Percentiles rank a stretch among this genome's conserved stretches.
phyloP scores from a whole-genome alignment of 495 filamentous ascomycete species.

The Penicillium turbatum region DNA sequence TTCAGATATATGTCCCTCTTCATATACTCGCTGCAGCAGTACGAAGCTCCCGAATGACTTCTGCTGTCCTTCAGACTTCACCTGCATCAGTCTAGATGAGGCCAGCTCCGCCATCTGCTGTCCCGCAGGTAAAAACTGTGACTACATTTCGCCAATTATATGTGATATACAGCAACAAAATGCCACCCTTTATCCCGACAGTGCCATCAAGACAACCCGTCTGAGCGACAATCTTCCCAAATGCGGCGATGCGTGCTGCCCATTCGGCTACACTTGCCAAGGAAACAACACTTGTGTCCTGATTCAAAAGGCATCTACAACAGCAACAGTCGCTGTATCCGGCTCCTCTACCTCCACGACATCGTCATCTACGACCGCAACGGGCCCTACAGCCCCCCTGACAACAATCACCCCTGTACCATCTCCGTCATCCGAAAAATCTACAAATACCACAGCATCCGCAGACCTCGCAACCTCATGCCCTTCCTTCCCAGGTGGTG shows the following conservation, averaged over 20 bases:
- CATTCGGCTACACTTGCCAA: conserved; percentile 71
- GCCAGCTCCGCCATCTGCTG: conserved; percentile 75
- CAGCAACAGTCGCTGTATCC: conserved; percentile 25
- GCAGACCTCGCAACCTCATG: conserved; percentile 19
- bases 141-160: conserved; percentile 61
- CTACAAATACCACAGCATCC: conserved; percentile 16
- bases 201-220: conserved; percentile 64
- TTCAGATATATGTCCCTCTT: conserved; percentile 40
- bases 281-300: conserved; percentile 38
- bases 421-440: conserved; percentile 19
- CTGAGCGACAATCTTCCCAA: conserved; percentile 49
- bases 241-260: conserved; percentile 65
- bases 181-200: conserved; percentile 53
- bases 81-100: conserved; percentile 62
- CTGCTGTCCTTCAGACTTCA: conserved; percentile 64
- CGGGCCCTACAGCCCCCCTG: conserved; percentile 14
- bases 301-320: conserved; percentile 35
- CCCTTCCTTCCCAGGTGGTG: conserved; percentile 47
- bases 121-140: conserved; percentile 57
- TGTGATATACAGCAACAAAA: conserved; percentile 70
- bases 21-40: conserved; percentile 49
- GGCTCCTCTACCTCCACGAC: conserved; percentile 16
- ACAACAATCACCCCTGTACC: conserved; percentile 18
- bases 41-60: conserved; percentile 61
- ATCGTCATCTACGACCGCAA: conserved; percentile 15